A percentile compares a stretch with the other conserved stretches of the same genome.
Conservation (phyloP, 257 asterid genomes). For the Petunia secreta region DNA sequence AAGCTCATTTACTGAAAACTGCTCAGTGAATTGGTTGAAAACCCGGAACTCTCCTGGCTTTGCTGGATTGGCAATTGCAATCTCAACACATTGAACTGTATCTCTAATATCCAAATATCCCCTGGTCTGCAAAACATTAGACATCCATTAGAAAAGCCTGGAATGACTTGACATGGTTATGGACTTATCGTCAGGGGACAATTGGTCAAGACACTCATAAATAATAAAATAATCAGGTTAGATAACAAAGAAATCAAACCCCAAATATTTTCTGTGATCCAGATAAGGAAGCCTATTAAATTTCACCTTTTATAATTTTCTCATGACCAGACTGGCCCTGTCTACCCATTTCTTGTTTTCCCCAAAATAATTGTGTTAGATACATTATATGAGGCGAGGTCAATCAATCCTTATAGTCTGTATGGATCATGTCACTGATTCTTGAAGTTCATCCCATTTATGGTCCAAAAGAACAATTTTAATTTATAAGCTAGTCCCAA, state of each 20-base stretch:
- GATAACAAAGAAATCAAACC: not conserved
- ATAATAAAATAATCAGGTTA: not conserved
- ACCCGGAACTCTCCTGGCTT: constrained; percentile 85
- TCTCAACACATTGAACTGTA: constrained; percentile 94
- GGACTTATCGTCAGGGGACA: not conserved
- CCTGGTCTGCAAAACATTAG: constrained; percentile 61
- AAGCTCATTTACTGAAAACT: constrained; percentile 91
- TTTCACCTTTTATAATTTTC: constrained; percentile 16
- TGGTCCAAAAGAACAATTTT: not conserved
- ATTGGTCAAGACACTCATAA: not conserved
- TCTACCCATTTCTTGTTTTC: not conserved
- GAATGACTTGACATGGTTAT: not conserved
- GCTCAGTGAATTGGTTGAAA: constrained; percentile 94
- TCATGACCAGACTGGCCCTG: not conserved
- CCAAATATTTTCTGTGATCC: not conserved
- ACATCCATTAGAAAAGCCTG: constrained; percentile 20
- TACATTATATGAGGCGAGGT: constrained; percentile 6
- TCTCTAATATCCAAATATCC: constrained; percentile 96
- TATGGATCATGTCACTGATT: constrained; percentile 2
- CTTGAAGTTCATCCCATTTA: constrained; percentile 1
- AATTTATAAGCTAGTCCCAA: not conserved
- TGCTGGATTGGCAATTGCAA: constrained; percentile 96
- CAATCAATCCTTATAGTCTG: not conserved
- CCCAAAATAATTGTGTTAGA: not conserved
- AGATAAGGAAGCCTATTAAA: not conserved